Percentiles rank a stretch among this genome's conserved stretches.
These are phyloP conservation scores for Globisporangium spinosum DNA, from an alignment of 352 stramenopile species.

Conservation along the genomic window DNA sequence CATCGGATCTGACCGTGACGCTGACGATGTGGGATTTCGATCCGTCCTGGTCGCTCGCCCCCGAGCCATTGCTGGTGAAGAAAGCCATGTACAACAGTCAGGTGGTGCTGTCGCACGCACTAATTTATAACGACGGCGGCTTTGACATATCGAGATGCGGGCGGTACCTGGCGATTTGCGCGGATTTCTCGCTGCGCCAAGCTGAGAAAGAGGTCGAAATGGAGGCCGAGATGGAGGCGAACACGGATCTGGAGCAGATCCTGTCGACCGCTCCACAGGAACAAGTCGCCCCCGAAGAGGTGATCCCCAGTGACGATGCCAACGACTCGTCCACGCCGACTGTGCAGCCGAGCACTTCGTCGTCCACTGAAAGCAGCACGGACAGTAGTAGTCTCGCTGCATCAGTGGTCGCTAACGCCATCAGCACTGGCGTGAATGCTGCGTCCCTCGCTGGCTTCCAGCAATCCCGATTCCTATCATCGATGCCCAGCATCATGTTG, in stretches of 20 bases:
- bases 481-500: conserved; percentile 29
- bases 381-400: conserved; percentile 9
- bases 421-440: conserved; percentile 12
- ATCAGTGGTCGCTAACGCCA: conserved; percentile 10
- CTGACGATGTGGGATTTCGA: conserved; percentile 95
- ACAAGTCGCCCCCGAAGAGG: conserved; percentile 33
- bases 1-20: conserved; percentile 91
- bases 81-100: conserved; percentile 86
- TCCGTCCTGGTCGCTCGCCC: conserved; percentile 67
- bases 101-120: conserved; percentile 85
- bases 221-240: conserved; percentile 71
- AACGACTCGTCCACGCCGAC: conserved; percentile 55
- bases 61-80: conserved; percentile 65
- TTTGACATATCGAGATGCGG: conserved; percentile 96
- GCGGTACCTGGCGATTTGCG: conserved; percentile 92
- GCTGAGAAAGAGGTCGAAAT: conserved; percentile 84
- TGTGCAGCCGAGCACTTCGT: conserved; percentile 27
- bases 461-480: conserved; percentile 15
- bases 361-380: conserved; percentile 7
- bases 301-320: conserved; percentile 56
- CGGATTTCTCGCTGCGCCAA: conserved; percentile 91
- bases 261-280: conserved; percentile 64
- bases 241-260: conserved; percentile 72
- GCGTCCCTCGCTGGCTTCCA: conserved; percentile 15
- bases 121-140: conserved; percentile 97